Base-by-base conservation (phyloP, 148 eudicot genomes). In the Rhododendron williamsianum region DNA sequence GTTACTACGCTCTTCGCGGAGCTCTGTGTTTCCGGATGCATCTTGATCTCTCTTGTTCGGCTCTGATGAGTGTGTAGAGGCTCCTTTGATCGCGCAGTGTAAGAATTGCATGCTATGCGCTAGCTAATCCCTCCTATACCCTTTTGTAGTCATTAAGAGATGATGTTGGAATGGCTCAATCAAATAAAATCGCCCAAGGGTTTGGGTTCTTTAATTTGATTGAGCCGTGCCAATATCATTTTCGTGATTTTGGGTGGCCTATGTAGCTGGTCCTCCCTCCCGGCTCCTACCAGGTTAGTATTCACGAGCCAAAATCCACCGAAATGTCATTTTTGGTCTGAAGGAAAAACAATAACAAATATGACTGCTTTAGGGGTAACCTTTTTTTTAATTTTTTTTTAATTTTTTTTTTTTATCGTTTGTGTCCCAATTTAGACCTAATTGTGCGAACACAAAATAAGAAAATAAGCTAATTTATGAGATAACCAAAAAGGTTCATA, bases 201-300 rank as follows among this genome's bases (percentile, higher is more conserved):
- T 19, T 82, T 77, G 88, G 89, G 90, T 87, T 85, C 67, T 93
- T 91, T 87, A 84, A 74, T 89, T 93, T 91, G 98, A 94, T 94
- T 94, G 98, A 94, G 98, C 92, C 95, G 95, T 92, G 94, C 94
- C 98, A 94, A 94, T 92, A 94, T 78, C 81, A 78, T 45, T 4
- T n/a, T 78, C 36, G 25, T 71, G 38, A 71, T 71, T 30, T 48
- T 78, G 27, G 4, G 36, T n/a, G 56, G 30, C 21, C 21, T 76
- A 76, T 16, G 4, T 36, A 43, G 78, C 15, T 3, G 46, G 9
- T 7, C 33, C 77, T 30, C 12, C 8, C 30, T 21, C 63, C 25
- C 21, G n/a, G 73, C 73, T 67, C 76, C 76, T 33, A 71, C 8
- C 76, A 10, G 38, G 76, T 71, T 71, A 13, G 41, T 38, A 71